phyloP scores from a whole-genome alignment of 768 basidiomycete species.

The Paxillus rubicundulus region DNA sequence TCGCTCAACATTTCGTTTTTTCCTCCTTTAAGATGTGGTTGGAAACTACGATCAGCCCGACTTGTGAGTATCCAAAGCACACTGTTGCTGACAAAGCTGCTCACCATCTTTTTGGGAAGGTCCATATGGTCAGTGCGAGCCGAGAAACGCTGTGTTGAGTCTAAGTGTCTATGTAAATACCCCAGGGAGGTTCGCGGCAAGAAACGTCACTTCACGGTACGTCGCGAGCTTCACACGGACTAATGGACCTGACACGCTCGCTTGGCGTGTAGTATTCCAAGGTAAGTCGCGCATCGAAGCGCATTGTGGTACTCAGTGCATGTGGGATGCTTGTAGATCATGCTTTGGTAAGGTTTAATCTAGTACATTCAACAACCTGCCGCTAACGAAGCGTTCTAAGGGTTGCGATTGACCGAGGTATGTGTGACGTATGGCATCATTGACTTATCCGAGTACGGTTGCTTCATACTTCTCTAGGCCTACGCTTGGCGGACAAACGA shows the following conservation, averaged over 20 bases:
- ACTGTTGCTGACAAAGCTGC: background rate
- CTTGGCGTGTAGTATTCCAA: conserved; percentile 64
- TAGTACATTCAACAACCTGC: background rate
- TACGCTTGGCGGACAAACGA: conserved; percentile 92
- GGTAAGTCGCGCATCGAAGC: conserved; percentile 37
- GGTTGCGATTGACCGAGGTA: conserved; percentile 94
- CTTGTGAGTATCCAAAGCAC: conserved; percentile 49
- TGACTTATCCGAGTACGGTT: background rate
- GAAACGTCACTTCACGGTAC: conserved; percentile 80
- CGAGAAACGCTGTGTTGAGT: conserved; percentile 22
- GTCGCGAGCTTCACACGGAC: conserved; percentile 20
- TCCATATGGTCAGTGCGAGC: conserved; percentile 71
- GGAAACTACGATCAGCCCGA: conserved; percentile 72
- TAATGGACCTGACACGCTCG: background rate
- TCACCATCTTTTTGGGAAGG: conserved; percentile 35
- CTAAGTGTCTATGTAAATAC: conserved; percentile 22
- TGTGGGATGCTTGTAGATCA: conserved; percentile 49
- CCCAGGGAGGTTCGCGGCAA: conserved; percentile 86
- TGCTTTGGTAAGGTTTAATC: conserved; percentile 69
- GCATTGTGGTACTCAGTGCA: conserved; percentile 5
- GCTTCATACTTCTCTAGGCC: conserved; percentile 38
- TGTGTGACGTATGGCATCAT: background rate
- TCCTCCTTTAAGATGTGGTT: conserved; percentile 56
- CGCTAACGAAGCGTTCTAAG: conserved; percentile 36
- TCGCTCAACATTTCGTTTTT: no score